phyloP scores from a whole-genome alignment of 805 yeast genomes.

The Ogataea ganodermae region DNA sequence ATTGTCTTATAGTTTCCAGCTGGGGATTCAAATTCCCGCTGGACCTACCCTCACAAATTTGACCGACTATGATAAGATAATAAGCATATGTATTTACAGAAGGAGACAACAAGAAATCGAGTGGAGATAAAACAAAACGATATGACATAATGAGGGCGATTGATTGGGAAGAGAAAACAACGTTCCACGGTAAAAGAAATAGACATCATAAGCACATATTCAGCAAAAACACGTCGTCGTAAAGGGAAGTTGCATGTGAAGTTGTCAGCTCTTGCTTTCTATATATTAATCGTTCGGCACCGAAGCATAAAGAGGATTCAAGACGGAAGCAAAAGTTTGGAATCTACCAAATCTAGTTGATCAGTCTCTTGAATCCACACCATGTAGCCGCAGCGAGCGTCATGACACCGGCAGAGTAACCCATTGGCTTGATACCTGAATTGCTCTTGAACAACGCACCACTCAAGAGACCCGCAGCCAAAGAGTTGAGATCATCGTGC shows the following conservation, averaged over 20 bases:
- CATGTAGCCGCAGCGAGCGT: slow-evolving; percentile 91
- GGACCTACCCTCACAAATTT: slow-evolving; percentile 12
- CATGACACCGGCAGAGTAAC: slow-evolving; percentile 77
- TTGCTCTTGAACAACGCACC: slow-evolving; percentile 91
- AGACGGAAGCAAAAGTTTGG: not conserved
- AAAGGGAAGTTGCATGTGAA: slow-evolving; percentile 5
- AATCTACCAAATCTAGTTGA: slow-evolving; percentile 10
- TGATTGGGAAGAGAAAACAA: slow-evolving; percentile 5
- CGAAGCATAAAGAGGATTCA: not conserved
- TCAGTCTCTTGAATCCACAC: slow-evolving; percentile 72
- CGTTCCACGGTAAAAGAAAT: slow-evolving; percentile 3
- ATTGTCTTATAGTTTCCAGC: slow-evolving; percentile 42
- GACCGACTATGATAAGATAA: not conserved
- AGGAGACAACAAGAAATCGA: not conserved
- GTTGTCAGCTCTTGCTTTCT: slow-evolving; percentile 12
- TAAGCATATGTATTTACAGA: slow-evolving; percentile 11
- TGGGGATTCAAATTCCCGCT: slow-evolving; percentile 26
- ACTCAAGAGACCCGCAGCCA: slow-evolving; percentile 86
- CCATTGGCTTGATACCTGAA: slow-evolving; percentile 86
- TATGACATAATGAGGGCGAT: slow-evolving; percentile 12
- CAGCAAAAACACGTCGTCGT: slow-evolving; percentile 9
- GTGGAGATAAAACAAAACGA: not conserved
- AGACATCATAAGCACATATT: slow-evolving; percentile 9
- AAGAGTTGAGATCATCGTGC: slow-evolving; percentile 83
- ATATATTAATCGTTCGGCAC: slow-evolving; percentile 10